These are phyloP conservation scores for Neonectria faginata DNA, from an alignment of 2,329 filamentous ascomycete species.

Conservation along the genomic window DNA sequence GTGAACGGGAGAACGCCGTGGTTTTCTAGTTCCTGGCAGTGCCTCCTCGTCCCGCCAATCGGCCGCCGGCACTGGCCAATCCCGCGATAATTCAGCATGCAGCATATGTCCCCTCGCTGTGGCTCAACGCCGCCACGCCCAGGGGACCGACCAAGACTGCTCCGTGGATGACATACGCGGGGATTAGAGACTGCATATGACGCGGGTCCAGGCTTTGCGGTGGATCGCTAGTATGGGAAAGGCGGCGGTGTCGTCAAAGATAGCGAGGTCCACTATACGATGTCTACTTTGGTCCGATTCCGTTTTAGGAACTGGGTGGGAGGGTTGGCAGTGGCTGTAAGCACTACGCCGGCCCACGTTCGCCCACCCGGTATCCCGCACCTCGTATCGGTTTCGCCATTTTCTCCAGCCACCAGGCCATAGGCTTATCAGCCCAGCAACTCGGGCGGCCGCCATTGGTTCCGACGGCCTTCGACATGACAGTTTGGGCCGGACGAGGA, in stretches of 20 bases:
- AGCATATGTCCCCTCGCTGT: constrained; percentile 3
- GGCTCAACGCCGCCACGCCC: constrained; percentile 29
- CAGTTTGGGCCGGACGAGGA: constrained; percentile 20
- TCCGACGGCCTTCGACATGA: constrained; percentile 34
- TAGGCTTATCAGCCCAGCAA: constrained; percentile 44
- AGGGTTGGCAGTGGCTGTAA: constrained; percentile 40
- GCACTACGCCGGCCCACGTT: constrained; percentile 42
- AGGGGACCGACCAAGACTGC: background rate
- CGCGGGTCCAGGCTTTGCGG: constrained; percentile 34
- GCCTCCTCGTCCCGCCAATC: constrained; percentile 23
- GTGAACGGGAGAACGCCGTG: constrained; percentile 5
- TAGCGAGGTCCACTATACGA: constrained; percentile 33
- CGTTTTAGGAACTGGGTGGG: constrained; percentile 36
- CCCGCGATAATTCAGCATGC: constrained; percentile 23
- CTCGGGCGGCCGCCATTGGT: constrained; percentile 39
- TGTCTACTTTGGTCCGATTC: constrained; percentile 30
- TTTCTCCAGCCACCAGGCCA: constrained; percentile 38
- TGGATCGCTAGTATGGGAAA: constrained; percentile 30
- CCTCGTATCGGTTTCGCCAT: constrained; percentile 47
- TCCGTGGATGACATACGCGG: constrained; percentile 35
- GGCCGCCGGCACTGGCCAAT: constrained; percentile 10
- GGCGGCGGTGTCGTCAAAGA: constrained; percentile 29
- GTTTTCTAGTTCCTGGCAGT: constrained; percentile 33
- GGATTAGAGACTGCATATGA: constrained; percentile 30
- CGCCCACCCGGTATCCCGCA: constrained; percentile 34